Base-by-base conservation (phyloP, 331 rosid species). In the Arachis monticola region DNA sequence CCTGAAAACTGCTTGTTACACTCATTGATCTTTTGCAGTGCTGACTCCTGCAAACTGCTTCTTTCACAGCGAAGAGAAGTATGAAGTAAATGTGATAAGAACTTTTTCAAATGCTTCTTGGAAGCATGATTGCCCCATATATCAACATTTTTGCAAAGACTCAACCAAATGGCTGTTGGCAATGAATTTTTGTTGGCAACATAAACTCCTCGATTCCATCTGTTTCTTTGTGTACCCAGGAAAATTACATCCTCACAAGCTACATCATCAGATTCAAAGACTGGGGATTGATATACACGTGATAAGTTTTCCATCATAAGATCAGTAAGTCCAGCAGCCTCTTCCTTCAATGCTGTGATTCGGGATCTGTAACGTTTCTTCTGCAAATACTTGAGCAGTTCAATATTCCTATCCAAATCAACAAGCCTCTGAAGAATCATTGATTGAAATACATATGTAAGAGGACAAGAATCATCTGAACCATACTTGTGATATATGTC, bases 381-480 rank as follows among this genome's bases (percentile, higher is more conserved):
- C 79, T 85, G 92, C 75, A 87, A 72, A 87, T 88, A 92, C 73
- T 82, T 87, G 46, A 86, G 82, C 76, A 87, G 80, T 31, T 76
- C 78, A 77, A 94, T 82, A 78, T 79, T 90, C 77, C 82, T 88
- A 81, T 94, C 90, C 91, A 92, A 82, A 83, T 92, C 92, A 73
- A 81, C 85, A 73, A 94, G 94, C 86, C 99, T 88, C 82, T 87
- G 93, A 87, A 89, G 87, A 78, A 87, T 82, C 97, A 94, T 92
- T 30, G 86, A 79, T 76, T 88, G 95, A 83, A 92, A 87, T 65
- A 81, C 70, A 76, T 90, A 85, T 66, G 87, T 73, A 82, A 92
- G 83, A 59, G 92, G 90, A 60, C 64, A 80, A 80, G 79, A 87
- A 72, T 78, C 90, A 50, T 62, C 60, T 51, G 79, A 70, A 60